A percentile compares a stretch with the other conserved stretches of the same genome.
Evolutionary conservation across 106 monocot species (phyloP).

Genomic region (Chionographis japonica): DNA sequence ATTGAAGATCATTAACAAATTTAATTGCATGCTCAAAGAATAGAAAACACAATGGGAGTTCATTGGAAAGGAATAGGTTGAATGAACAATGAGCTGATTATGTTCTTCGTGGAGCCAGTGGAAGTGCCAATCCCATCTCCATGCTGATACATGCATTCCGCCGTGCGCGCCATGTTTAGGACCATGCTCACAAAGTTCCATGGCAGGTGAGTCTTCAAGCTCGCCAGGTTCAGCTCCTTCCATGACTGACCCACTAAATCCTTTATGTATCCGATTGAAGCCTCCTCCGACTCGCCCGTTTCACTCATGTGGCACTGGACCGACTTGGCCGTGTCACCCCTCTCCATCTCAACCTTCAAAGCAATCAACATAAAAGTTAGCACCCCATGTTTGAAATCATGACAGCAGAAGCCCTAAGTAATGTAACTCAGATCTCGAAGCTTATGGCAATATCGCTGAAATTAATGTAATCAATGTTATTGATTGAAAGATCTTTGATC

Average conservation of each 20-base stretch:
- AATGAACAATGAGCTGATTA: slow-evolving; percentile 1
- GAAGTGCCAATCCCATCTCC: slow-evolving; percentile 12
- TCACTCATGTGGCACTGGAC: background rate
- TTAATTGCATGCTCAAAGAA: too few species aligned
- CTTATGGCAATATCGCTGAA: too few species aligned
- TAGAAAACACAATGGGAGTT: too few species aligned
- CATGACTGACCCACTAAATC: background rate
- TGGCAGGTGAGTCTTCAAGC: background rate
- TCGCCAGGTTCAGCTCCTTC: slow-evolving; percentile 1
- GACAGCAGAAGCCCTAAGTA: too few species aligned
- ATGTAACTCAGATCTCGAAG: too few species aligned
- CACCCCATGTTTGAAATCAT: too few species aligned
- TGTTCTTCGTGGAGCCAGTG: background rate
- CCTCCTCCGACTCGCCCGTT: background rate
- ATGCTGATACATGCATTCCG: slow-evolving; percentile 15
- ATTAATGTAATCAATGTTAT: too few species aligned
- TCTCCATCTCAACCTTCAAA: background rate
- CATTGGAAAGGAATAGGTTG: background rate
- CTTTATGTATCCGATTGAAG: background rate
- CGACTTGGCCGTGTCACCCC: background rate
- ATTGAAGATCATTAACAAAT: too few species aligned
- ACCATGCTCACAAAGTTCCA: background rate
- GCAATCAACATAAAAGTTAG: too few species aligned
- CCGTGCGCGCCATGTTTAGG: slow-evolving; percentile 5
- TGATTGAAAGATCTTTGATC: too few species aligned